These are phyloP conservation scores for Lactarius indigo DNA, from an alignment of 768 basidiomycete genomes.

Conservation along the genomic window DNA sequence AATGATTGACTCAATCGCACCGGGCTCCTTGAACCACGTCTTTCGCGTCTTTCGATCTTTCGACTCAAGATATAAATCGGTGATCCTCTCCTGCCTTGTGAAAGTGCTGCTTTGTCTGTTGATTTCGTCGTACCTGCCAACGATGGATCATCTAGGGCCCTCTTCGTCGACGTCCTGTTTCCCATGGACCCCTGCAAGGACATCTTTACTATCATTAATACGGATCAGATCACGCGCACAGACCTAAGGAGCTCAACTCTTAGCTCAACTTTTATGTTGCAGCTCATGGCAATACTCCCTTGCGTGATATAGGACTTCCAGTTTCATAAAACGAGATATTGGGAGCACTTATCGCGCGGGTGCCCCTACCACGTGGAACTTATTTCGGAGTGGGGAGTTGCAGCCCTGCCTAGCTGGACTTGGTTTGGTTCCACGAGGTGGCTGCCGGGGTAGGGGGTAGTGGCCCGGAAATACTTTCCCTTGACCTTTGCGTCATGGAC, in stretches of 20 bases:
- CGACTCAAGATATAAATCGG: too few species aligned
- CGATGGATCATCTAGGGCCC: conserved; percentile 91
- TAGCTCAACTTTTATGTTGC: conserved; percentile 88
- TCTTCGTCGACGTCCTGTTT: conserved; percentile 98
- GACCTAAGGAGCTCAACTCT: conserved; percentile 92
- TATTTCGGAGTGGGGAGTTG: too few species aligned
- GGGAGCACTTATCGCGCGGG: conserved; percentile 83
- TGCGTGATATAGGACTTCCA: conserved; percentile 94
- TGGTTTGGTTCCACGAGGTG: conserved; percentile 86
- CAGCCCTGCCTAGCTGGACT: conserved; percentile 41
- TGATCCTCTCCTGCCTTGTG: too few species aligned
- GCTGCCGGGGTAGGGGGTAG: conserved; percentile 64
- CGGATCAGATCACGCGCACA: conserved; percentile 95
- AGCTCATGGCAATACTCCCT: conserved; percentile 94
- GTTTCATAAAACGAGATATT: conserved; percentile 98
- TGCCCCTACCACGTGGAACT: conserved; percentile 57
- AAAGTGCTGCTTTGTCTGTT: too few species aligned
- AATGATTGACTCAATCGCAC: too few species aligned
- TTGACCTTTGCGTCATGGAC: neutral
- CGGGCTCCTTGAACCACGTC: too few species aligned
- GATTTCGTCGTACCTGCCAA: neutral
- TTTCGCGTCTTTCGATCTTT: too few species aligned
- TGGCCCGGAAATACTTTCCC: neutral
- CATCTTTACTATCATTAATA: conserved; percentile 92
- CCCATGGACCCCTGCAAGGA: conserved; percentile 99